Base-by-base conservation (phyloP, 768 basidiomycete species). In the Rhodotorula babjevae region DNA sequence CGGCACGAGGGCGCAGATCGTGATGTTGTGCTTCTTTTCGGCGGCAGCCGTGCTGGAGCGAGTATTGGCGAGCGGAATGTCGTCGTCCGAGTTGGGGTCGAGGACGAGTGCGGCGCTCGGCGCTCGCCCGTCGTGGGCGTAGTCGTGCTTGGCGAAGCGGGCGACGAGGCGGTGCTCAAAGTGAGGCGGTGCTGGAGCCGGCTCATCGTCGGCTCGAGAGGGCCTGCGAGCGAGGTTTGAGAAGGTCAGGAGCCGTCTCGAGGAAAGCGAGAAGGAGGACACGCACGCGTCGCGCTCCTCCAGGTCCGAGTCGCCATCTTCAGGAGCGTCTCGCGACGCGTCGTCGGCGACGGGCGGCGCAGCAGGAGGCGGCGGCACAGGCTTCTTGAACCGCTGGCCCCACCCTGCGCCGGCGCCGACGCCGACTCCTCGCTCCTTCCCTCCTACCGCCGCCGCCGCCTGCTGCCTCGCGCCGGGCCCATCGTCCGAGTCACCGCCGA, bases 331-430 rank as follows among this genome's bases (percentile, higher is more conserved):
- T 11, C 29, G 57, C 31, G 36, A 36, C 11, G 36, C 21, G 29
- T 40, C 40, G 40, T 2, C 5, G 6, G 47, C 60, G 21, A 12
- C 44, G 36, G 15, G 29, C 27, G 4, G 33, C 15, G 4, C 40
- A 40, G 59, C 47, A 40, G 59, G 55, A 40, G 14, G 27, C 63
- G 50, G 33, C 63, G 50, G 33, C 29, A 27, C 50, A 58, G 62
- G 61, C 53, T 69, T 66, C 61, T 47, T 63, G 61, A 75, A 75
- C 44, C 74, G 50, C 61, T 71, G 67, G 53, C 67, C 67, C 74
- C 74, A 75, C 3, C 73, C 36, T 36, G 36, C 36, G 4, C 36
- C 36, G 36, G 36, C 36, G 9, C 36, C 36, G 36, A 36, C 74
- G 62, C 66, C 67, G 19, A 53, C 50, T 49, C 56, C 66, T 11